These are phyloP conservation scores for Rauvolfia tetraphylla DNA, from an alignment of 257 asterid genomes.

Conservation along the genomic window DNA sequence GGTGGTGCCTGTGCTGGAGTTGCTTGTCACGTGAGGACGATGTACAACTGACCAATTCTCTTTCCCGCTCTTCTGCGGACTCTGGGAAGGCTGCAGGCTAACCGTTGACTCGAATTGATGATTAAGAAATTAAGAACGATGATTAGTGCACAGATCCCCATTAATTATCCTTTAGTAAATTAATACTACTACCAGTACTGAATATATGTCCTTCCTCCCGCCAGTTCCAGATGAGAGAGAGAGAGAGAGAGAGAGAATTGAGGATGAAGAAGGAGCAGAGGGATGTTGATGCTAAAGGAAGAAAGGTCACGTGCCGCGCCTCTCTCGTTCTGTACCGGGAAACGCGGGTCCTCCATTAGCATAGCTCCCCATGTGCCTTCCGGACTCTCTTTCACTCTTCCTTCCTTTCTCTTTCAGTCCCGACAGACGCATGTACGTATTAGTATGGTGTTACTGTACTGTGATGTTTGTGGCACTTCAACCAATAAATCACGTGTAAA, in stretches of 20 bases:
- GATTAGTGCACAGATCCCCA: slow-evolving; percentile 56
- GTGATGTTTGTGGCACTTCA: too few relatives aligned
- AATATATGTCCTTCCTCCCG: too few relatives aligned
- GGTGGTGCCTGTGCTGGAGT: neutral
- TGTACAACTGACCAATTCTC: neutral
- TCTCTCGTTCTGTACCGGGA: slow-evolving; percentile 45
- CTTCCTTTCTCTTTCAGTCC: neutral
- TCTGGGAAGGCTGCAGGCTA: neutral
- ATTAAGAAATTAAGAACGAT: slow-evolving; percentile 24
- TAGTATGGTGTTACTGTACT: neutral
- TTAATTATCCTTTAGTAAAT: slow-evolving; percentile 12
- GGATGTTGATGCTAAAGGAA: slow-evolving; percentile 39
- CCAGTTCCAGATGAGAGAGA: neutral
- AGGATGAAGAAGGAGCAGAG: neutral
- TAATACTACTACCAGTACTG: neutral
- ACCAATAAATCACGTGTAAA: too few relatives aligned
- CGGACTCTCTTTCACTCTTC: neutral
- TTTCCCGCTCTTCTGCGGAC: neutral
- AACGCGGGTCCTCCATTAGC: slow-evolving; percentile 63
- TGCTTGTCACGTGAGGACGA: slow-evolving; percentile 36
- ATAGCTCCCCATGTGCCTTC: slow-evolving; percentile 35
- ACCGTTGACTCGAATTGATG: slow-evolving; percentile 27
- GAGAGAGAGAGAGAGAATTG: too few relatives aligned
- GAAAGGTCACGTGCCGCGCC: slow-evolving; percentile 57
- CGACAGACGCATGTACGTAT: too few relatives aligned